Conservation (phyloP, 1,139 yeast species). For the Eremothecium sinecaudum region DNA sequence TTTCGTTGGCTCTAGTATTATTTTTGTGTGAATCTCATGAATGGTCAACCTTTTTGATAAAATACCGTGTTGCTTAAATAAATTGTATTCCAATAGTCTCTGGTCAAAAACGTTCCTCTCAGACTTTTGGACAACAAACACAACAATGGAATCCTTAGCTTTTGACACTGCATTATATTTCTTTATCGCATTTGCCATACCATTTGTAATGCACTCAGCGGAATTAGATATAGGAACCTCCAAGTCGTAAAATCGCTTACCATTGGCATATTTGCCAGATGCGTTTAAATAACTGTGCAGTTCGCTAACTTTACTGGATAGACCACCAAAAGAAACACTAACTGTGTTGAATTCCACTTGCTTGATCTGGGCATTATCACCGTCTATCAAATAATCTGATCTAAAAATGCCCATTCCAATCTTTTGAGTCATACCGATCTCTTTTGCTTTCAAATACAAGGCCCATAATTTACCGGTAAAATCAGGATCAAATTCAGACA, state of each 20-base stretch:
- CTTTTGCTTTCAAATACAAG: slow-evolving; percentile 42
- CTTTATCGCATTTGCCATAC: slow-evolving; percentile 56
- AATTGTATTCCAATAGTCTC: slow-evolving; percentile 65
- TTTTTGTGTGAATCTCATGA: slow-evolving; percentile 43
- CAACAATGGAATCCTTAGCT: slow-evolving; percentile 37
- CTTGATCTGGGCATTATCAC: slow-evolving; percentile 45
- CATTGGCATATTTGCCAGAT: slow-evolving; percentile 43
- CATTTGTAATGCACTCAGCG: slow-evolving; percentile 50
- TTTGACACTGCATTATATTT: slow-evolving; percentile 37
- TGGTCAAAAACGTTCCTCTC: slow-evolving; percentile 92
- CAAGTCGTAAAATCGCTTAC: slow-evolving; percentile 35
- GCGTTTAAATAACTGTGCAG: slow-evolving; percentile 59
- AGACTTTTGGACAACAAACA: slow-evolving; percentile 72
- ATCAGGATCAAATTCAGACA: slow-evolving; percentile 54
- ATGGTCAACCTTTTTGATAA: slow-evolving; percentile 59
- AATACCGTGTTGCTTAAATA: slow-evolving; percentile 48
- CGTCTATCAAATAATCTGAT: slow-evolving; percentile 79
- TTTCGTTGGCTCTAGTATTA: slow-evolving; percentile 34
- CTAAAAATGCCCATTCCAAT: slow-evolving; percentile 78
- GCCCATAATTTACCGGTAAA: slow-evolving; percentile 76
- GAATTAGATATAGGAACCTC: slow-evolving; percentile 64
- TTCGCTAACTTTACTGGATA: slow-evolving; percentile 70
- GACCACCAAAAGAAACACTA: slow-evolving; percentile 89
- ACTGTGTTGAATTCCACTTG: slow-evolving; percentile 96
- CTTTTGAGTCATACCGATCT: slow-evolving; percentile 51